Evolutionary conservation across 2,329 filamentous ascomycete genomes (phyloP), one percentile per base, ranked within the genome.

Genomic region (Xylaria sp.): DNA sequence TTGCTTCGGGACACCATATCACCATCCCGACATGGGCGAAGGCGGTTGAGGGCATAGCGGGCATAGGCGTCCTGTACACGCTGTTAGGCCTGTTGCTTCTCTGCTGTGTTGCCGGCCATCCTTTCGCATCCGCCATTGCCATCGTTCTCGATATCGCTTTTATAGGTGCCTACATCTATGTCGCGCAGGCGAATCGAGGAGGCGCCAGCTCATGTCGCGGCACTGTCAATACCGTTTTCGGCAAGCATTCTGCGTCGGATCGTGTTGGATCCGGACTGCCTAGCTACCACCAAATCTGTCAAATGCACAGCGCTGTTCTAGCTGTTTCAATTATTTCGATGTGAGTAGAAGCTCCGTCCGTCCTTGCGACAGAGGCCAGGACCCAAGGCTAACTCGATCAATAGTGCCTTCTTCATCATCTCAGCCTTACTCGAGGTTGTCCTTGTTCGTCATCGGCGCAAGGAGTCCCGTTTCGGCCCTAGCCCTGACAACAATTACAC

Each of bases 111-210:
- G 93, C 92, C 43, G 94, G 94, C 33, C 86, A 92, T 69, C 84
- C 86, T 4, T 84, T 95, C 79, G 91, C 94, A 68, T 92, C 92
- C 3, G 85, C 91, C 76, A 72, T 96, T 63, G 92, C 88, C 71
- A 88, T 97, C 71, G 70, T 94, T 28, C 84, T 98, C 57, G 93
- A 98, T 77, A 75, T 96, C 62, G 87, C 87, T 75, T 97, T 97
- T 80, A 82, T 89, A 62, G 93, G 87, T 49, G 89, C 85, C 67
- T 96, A 96, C 84, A 88, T 97, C 77, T 97, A 94, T 77, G 88
- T 98, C 68, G 93, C 94, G 0, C 84, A 91, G 58, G 85, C 93
- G 71, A 94, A 92, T 68, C 87, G 91, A 46, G 82, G 88, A 65
- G 94, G 94, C 46, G 88, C 89, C 0, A 81, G 86, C 69, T 86